A percentile compares a stretch with the other conserved stretches of the same genome.
phyloP scores from a whole-genome alignment of 805 yeast species.

The Hagleromyces aurorensis region DNA sequence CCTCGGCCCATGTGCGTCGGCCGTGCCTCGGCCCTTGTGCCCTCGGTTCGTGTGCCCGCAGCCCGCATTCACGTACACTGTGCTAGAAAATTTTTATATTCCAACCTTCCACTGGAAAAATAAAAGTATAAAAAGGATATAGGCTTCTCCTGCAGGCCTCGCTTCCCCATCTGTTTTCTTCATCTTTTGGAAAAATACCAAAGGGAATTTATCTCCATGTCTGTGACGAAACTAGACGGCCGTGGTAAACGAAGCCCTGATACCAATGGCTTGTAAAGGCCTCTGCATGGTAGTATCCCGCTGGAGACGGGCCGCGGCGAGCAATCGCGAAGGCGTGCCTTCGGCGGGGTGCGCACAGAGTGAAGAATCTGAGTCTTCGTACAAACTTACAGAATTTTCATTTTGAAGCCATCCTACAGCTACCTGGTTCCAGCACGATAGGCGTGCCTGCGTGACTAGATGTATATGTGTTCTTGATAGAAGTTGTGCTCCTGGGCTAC shows the following conservation, averaged over 20 bases:
- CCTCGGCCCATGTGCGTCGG: no score
- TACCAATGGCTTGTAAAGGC: conserved; percentile 18
- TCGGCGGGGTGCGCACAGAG: conserved; percentile 23
- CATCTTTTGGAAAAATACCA: conserved; percentile 2
- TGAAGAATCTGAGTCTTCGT: conserved; percentile 9
- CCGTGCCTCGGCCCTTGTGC: neutral
- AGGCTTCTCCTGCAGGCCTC: neutral
- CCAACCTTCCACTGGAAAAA: no score
- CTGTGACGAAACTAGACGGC: conserved; percentile 34
- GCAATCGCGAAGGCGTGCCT: conserved; percentile 8
- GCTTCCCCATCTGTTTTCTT: neutral
- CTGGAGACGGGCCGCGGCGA: conserved; percentile 2
- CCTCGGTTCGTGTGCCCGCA: conserved; percentile 1
- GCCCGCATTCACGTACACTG: no score
- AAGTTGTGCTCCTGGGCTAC: conserved; percentile 29
- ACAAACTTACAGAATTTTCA: conserved; percentile 22
- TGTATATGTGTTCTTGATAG: conserved; percentile 29
- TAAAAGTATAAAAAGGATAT: no score
- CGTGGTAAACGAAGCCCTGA: conserved; percentile 55
- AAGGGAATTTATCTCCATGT: conserved; percentile 42
- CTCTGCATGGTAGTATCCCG: conserved; percentile 2
- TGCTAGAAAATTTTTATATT: neutral
- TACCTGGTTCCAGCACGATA: neutral
- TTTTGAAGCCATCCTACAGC: conserved; percentile 30
- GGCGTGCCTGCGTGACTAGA: conserved; percentile 4